Percentiles rank a stretch among this genome's conserved stretches.
Evolutionary conservation across 2,329 filamentous ascomycete species (phyloP).

Genomic region (Alternaria gansuensis): DNA sequence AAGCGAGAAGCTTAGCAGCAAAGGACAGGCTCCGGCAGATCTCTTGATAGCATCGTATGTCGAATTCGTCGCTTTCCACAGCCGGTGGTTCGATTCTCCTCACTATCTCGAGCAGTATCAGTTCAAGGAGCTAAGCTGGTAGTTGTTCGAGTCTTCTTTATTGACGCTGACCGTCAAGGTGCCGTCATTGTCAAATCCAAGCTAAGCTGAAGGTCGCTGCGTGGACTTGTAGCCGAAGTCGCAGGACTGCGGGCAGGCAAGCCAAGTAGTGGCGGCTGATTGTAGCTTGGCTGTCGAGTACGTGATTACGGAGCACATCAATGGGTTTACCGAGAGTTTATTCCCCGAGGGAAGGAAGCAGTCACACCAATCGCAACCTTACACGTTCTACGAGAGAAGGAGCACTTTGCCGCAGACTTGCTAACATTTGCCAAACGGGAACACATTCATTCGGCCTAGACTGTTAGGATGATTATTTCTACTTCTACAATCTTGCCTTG

Average conservation of each 20-base stretch:
- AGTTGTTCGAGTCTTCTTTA: background rate
- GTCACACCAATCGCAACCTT: background rate
- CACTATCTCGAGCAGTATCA: background rate
- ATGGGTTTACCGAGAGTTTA: background rate
- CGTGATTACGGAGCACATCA: too few relatives aligned
- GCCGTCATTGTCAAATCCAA: background rate
- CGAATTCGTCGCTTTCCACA: background rate
- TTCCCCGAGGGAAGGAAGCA: background rate
- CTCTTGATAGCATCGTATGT: background rate
- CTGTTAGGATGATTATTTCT: background rate
- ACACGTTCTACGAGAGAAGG: background rate
- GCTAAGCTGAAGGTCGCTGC: background rate
- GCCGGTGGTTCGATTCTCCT: background rate
- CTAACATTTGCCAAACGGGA: background rate
- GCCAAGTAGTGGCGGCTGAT: background rate
- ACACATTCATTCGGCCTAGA: background rate
- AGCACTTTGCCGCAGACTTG: background rate
- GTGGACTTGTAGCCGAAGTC: background rate
- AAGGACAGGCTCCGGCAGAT: background rate
- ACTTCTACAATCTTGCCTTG: slow-evolving; percentile 50
- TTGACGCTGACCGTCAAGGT: background rate
- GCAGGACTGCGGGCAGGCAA: too few relatives aligned
- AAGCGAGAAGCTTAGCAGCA: background rate
- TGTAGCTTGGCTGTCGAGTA: background rate
- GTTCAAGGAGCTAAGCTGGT: background rate